Base-by-base conservation (phyloP, 208 protist genomes). In the Leishmania mexicana region DNA sequence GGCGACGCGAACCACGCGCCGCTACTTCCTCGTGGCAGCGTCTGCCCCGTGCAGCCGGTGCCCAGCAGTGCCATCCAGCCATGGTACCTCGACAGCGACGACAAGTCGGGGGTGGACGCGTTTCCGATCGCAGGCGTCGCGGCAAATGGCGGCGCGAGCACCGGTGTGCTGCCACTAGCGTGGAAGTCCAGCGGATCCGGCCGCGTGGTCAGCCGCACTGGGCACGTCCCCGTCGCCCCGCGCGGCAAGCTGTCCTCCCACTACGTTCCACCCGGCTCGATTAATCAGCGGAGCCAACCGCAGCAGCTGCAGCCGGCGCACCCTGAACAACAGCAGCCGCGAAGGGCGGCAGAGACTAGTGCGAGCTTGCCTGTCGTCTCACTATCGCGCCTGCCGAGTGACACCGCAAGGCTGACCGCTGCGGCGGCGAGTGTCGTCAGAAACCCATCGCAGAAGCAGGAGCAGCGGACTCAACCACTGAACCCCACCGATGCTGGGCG, bases 161-260 rank as follows among this genome's bases (percentile, higher is more conserved):
- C 75, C 19, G 83, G 81, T 4, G 86, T 87, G 68, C 78, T 91
- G 84, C 88, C 82, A 76, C 86, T 94, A 45, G 88, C 92, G 77
- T 96, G 93, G 91, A 89, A 88, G 79, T 95, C 90, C 0, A 87
- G 90, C 72, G 89, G 81, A 78, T 80, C 85, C 21, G 91, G 85
- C 40, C 79, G 54, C 65, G 88, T 96, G 40, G 80, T 86, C n/a
- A 70, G 87, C 67, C 83, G 85, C 54, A 83, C 54, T 65, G 70
- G 81, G 11, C 83, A 85, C 78, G 28, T 88, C 8, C 84, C 89
- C 17, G 51, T 72, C 13, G 62, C 75, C 2, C 85, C 76, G 51
- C 53, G 38, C 45, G 53, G 62, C 58, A 88, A 81, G 75, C 51
- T 81, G 1, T 88, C 85, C 7, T 83, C 85, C 4, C 85, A 85